Percentiles rank a stretch among this genome's conserved stretches.
Evolutionary conservation across 495 filamentous ascomycete genomes (phyloP).

Genomic region (Tuber melanosporum): DNA sequence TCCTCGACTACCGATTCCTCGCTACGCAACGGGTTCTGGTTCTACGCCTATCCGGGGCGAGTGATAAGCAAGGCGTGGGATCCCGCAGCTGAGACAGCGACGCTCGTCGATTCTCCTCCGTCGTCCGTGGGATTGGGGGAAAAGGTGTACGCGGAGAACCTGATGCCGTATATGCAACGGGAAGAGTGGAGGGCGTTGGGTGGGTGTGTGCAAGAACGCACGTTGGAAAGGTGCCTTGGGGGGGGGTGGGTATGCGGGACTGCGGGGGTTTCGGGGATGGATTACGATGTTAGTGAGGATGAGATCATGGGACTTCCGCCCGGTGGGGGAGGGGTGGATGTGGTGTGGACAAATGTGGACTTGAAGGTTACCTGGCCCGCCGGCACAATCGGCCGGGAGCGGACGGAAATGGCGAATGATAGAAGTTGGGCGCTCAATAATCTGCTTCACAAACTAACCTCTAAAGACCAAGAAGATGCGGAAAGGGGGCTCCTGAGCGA

Average conservation of each 20-base stretch:
- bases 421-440: constrained; percentile 59
- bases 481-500: constrained; percentile 66
- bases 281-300: constrained; percentile 28
- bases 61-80: constrained; percentile 30
- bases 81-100: constrained; percentile 12
- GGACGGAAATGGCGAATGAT: constrained; percentile 66
- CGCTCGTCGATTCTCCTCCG: constrained; percentile 12
- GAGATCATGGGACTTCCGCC: constrained; percentile 22
- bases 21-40: constrained; percentile 35
- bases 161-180: constrained; percentile 30
- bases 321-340: constrained; percentile 18
- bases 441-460: constrained; percentile 38
- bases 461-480: constrained; percentile 21
- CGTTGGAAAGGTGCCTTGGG: constrained; percentile 27
- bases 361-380: constrained; percentile 57
- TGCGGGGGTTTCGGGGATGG: constrained; percentile 25
- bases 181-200: constrained; percentile 25
- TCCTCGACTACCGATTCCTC: constrained; percentile 35
- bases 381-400: constrained; percentile 62
- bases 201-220: constrained; percentile 15
- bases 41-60: constrained; percentile 10
- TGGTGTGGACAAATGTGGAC: constrained; percentile 34
- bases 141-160: constrained; percentile 16
- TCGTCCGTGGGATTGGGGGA: constrained; percentile 13
- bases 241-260: constrained; percentile 24